Conservation (phyloP, 352 stramenopile genomes). For the Lagenidium sp. region DNA sequence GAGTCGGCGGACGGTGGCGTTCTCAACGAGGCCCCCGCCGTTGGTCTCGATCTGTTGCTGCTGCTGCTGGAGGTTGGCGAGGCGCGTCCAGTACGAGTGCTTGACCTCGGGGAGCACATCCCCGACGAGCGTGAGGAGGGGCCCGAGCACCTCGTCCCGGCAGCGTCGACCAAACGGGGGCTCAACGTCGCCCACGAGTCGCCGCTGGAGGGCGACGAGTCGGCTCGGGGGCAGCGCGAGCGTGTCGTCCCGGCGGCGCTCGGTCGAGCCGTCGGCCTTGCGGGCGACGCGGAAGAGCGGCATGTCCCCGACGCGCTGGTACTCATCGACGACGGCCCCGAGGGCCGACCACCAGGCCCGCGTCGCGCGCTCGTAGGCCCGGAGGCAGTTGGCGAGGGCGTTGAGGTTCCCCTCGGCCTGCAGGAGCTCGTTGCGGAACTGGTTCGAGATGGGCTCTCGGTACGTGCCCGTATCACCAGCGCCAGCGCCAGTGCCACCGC, state of each 20-base stretch:
- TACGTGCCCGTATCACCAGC: no score
- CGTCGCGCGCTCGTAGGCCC: constrained; percentile 51
- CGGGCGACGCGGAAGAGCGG: constrained; percentile 26
- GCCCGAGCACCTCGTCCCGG: constrained; percentile 29
- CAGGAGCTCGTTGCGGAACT: constrained; percentile 65
- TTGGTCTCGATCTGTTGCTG: neutral
- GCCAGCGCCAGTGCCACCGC: neutral
- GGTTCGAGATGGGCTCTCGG: constrained; percentile 28
- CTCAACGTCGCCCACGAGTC: constrained; percentile 26
- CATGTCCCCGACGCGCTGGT: constrained; percentile 48
- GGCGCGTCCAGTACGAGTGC: constrained; percentile 65
- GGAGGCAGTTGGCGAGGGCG: constrained; percentile 67
- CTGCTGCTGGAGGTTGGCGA: constrained; percentile 17
- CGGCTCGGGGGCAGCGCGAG: constrained; percentile 10
- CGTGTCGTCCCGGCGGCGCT: constrained; percentile 1
- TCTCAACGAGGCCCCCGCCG: constrained; percentile 2
- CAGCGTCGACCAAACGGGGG: constrained; percentile 33
- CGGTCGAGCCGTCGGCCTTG: constrained; percentile 5
- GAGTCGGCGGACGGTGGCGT: constrained; percentile 28
- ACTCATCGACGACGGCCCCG: constrained; percentile 46
- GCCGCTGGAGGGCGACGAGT: constrained; percentile 19
- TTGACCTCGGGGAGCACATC: constrained; percentile 64
- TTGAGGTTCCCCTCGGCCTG: constrained; percentile 64
- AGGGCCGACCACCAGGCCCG: constrained; percentile 49
- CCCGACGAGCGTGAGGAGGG: constrained; percentile 28